Evolutionary conservation across 2,329 filamentous ascomycete genomes (phyloP), one percentile per base, ranked within the genome.

Genomic region (Xylaria hypoxylon): DNA sequence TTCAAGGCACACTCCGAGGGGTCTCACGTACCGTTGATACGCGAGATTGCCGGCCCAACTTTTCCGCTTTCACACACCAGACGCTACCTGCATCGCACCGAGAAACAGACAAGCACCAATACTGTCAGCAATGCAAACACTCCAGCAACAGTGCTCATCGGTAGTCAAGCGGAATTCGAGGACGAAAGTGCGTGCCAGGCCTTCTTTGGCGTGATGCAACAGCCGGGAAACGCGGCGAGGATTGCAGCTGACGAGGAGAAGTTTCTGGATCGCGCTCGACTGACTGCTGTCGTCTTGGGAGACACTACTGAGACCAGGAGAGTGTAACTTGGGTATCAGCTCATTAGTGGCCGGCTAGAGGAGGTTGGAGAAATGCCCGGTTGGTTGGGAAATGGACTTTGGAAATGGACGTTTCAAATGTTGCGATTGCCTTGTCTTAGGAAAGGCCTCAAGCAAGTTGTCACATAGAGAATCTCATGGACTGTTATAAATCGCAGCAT

Each of bases 21-120:
- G 40, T 48, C 11, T 1, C 71, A 71, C 19, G 53, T 74, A 10
- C 69, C 69, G 24, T 57, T 72, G 2, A 28, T 73, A 1, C 66
- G 61, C 50, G 59, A 70, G 19, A 42, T 71, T 22, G 55, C 71
- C 2, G 70, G 70, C 19, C 45, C 61, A 31, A 44, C 44, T 26
- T 71, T 74, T 58, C 71, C 71, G 10, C 47, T 67, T 22, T 62
- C 70, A n/a, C 71, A 73, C 67, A 73, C 67, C 8, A 64, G 71
- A 13, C 69, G 65, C 56, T 74, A 71, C 59, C 55, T 71, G 40
- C 62, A 69, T 33, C 71, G 68, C 26, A 38, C 68, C 13, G 31
- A 61, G 17, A 61, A 62, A 7, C 35, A 70, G 31, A 59, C 58
- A 38, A 57, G 64, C 28, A 61, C 53, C 19, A 51, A 51, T 33